phyloP scores from a whole-genome alignment of 208 protist genomes.

The Leishmania guyanensis region DNA sequence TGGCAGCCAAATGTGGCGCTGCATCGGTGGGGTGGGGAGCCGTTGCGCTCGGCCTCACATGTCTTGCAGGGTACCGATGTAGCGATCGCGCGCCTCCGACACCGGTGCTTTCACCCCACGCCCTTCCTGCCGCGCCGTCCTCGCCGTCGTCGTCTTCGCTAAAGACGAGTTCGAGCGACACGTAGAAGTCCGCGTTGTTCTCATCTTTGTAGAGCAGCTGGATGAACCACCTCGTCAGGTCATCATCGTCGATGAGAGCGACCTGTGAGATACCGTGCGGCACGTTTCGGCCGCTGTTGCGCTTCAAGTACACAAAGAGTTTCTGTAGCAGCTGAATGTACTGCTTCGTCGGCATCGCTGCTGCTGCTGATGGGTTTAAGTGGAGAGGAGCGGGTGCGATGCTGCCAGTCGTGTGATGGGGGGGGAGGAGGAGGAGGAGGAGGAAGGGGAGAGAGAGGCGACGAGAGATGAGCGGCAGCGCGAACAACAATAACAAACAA shows the following conservation, averaged over 20 bases:
- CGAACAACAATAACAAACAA: constrained; percentile 6
- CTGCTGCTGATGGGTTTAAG: background rate
- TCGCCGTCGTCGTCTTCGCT: constrained; percentile 32
- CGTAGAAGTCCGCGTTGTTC: constrained; percentile 64
- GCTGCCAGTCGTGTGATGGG: background rate
- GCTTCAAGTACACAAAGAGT: constrained; percentile 55
- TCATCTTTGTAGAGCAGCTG: constrained; percentile 74
- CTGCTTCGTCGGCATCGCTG: constrained; percentile 39
- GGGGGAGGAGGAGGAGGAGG: background rate
- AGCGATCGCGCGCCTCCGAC: background rate
- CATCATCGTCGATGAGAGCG: constrained; percentile 76
- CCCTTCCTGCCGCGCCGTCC: background rate
- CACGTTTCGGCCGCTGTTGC: constrained; percentile 40
- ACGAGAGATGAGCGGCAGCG: background rate
- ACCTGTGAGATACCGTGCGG: constrained; percentile 33
- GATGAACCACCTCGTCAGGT: constrained; percentile 80
- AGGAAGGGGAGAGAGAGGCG: background rate
- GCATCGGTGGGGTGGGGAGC: background rate
- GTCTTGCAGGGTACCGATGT: background rate
- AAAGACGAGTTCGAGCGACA: constrained; percentile 69
- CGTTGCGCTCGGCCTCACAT: background rate
- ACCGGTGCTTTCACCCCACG: background rate
- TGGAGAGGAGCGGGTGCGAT: background rate
- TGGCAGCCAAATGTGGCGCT: background rate
- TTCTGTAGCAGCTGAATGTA: constrained; percentile 64